Base-by-base conservation (phyloP, 2,329 filamentous ascomycete species). In the Fusarium fracticaudum region DNA sequence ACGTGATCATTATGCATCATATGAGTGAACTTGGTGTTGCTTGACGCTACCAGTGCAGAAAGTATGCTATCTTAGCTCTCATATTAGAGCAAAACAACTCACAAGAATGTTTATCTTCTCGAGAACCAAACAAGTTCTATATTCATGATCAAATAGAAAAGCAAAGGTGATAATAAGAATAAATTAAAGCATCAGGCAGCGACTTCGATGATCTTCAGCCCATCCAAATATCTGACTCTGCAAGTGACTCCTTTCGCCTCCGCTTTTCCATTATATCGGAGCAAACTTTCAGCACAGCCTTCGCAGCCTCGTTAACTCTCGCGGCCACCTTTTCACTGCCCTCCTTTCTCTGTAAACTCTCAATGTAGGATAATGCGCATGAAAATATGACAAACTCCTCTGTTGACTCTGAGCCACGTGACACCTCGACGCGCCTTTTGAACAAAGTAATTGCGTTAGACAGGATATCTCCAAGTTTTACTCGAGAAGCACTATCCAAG, bases 241-340 rank as follows among this genome's bases (percentile, higher is more conserved):
- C 15, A 1, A 24, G 41, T 14, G 58, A 60, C 38, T 29, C 44
- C n/a, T 44, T 51, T 8, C 58, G 58, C 17, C 44, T 60, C 35
- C 38, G 35, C 15, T 1, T 29, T 4, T 51, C 35, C 26, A 60
- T 51, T 8, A 1, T 31, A 10, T 51, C 58, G 6, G 22, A 60
- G 5, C 44, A 51, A 2, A 22, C 11, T 5, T 37, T 33, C 4
- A 60, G 35, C 2, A 6, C 17, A 51, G 6, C 24, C 4, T 51
- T 60, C 6, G 4, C 26, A 3, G 44, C 8, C 2, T 38, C 58
- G 2, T 8, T 7, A 1, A 51, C 8, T 10, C 8, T 29, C 8
- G 20, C 5, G 0, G 5, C 7, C 7, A 22, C 3, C 4, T 24
- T 31, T 0, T 17, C 5, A 17, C 17, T 5, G 14, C 8, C 14